phyloP scores from a whole-genome alignment of 1,284 basidiomycete species.

The Apiotrichum siamense region DNA sequence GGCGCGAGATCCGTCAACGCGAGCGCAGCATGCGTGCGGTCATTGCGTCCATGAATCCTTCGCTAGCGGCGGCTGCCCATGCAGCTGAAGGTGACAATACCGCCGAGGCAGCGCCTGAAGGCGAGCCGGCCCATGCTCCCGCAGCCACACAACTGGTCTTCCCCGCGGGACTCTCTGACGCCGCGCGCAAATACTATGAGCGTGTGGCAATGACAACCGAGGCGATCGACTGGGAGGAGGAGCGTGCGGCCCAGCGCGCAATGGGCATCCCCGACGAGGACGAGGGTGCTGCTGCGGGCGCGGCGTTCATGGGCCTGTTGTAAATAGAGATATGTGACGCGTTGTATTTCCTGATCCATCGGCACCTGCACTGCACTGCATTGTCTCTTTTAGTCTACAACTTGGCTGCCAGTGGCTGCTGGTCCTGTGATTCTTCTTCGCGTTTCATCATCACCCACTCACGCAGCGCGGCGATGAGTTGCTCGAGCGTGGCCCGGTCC shows the following conservation, averaged over 20 bases:
- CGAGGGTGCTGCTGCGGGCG: slow-evolving; percentile 10
- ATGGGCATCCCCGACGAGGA: slow-evolving; percentile 36
- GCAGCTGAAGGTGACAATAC: too few relatives aligned
- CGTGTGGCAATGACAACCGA: slow-evolving; percentile 30
- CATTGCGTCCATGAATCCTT: slow-evolving; percentile 22
- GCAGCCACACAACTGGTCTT: slow-evolving; percentile 7
- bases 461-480: slow-evolving; percentile 24
- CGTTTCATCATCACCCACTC: slow-evolving; percentile 28
- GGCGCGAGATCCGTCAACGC: slow-evolving; percentile 30
- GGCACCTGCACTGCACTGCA: not conserved
- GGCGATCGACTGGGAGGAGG: slow-evolving; percentile 46
- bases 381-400: not conserved
- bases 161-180: slow-evolving; percentile 24
- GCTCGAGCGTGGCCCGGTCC: slow-evolving; percentile 20
- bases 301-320: slow-evolving; percentile 5
- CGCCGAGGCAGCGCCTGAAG: too few relatives aligned
- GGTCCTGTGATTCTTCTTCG: not conserved
- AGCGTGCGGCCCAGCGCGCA: slow-evolving; percentile 38
- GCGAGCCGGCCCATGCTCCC: not conserved
- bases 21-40: slow-evolving; percentile 36
- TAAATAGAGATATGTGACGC: not conserved
- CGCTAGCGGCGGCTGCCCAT: too few relatives aligned
- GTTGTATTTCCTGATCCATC: not conserved
- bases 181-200: slow-evolving; percentile 33
- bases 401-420: too few relatives aligned